phyloP scores from a whole-genome alignment of 192 early-diverging fungal species.

The Backusella circina region DNA sequence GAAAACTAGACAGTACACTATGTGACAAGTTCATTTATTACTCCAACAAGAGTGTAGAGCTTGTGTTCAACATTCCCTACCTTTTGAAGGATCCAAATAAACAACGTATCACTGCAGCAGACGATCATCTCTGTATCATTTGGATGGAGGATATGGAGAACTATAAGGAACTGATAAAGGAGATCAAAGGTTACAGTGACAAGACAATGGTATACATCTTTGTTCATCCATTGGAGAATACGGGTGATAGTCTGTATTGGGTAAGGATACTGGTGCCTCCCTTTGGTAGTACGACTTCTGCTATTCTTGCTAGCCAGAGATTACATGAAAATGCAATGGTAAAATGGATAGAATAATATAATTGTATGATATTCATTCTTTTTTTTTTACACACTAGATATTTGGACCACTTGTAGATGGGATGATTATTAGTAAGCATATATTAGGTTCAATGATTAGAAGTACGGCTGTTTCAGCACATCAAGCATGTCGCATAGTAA shows the following conservation, averaged over 20 bases:
- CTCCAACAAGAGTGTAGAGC: conserved; percentile 58
- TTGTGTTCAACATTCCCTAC: conserved; percentile 71
- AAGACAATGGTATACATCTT: conserved; percentile 54
- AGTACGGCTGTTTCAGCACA: conserved; percentile 71
- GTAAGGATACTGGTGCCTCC: conserved; percentile 53
- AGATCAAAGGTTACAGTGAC: conserved; percentile 16
- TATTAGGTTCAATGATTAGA: conserved; percentile 64
- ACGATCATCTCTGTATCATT: conserved; percentile 62
- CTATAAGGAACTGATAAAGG: conserved; percentile 41
- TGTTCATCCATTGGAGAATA: conserved; percentile 60
- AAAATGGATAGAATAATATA: neutral
- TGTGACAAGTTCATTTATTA: conserved; percentile 69
- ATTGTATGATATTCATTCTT: neutral
- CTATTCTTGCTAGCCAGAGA: conserved; percentile 26
- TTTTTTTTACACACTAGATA: conserved; percentile 19
- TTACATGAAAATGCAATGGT: conserved; percentile 47
- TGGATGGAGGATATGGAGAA: conserved; percentile 66
- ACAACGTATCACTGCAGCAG: conserved; percentile 41
- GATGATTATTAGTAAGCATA: conserved; percentile 64
- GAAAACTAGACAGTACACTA: conserved; percentile 42
- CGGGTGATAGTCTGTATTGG: conserved; percentile 61
- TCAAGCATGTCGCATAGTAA: conserved; percentile 45
- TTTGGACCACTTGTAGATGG: conserved; percentile 75
- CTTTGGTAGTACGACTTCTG: conserved; percentile 8
- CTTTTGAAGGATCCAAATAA: conserved; percentile 34